These are phyloP conservation scores for Sungouiella thailandica DNA, from an alignment of 805 yeast species.

Conservation along the genomic window DNA sequence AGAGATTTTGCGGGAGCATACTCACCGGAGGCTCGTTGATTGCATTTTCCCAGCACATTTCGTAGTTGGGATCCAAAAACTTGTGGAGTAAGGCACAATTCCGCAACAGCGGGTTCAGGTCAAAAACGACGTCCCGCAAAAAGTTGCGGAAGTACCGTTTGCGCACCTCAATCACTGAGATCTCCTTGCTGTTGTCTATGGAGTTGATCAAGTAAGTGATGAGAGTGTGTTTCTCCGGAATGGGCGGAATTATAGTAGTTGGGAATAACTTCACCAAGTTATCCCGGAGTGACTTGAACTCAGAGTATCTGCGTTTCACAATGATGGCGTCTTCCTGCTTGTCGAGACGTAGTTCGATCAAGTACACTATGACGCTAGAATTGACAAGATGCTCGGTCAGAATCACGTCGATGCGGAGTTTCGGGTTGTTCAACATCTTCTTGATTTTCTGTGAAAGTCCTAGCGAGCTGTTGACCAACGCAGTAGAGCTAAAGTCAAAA, in stretches of 20 bases:
- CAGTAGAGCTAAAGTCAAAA: conserved; percentile 10
- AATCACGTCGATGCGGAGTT: conserved; percentile 25
- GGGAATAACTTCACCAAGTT: conserved; percentile 35
- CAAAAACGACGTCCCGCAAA: conserved; percentile 33
- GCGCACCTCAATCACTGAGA: conserved; percentile 42
- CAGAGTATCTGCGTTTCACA: conserved; percentile 40
- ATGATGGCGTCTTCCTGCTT: conserved; percentile 20
- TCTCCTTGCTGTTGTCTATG: conserved; percentile 32
- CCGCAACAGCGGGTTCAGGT: conserved; percentile 25
- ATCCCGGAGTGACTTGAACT: conserved; percentile 40
- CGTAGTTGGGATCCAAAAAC: conserved; percentile 48
- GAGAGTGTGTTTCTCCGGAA: conserved; percentile 45
- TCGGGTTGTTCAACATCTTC: conserved; percentile 23
- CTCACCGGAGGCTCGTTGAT: conserved; percentile 43
- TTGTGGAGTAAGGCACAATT: conserved; percentile 37
- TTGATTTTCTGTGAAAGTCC: conserved; percentile 20
- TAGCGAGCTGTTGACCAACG: conserved; percentile 14
- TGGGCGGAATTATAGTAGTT: conserved; percentile 37
- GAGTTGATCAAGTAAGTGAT: conserved; percentile 38
- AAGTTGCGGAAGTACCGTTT: conserved; percentile 42
- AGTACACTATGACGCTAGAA: conserved; percentile 34
- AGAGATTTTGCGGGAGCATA: conserved; percentile 42
- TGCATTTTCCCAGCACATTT: conserved; percentile 47
- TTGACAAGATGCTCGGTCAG: conserved; percentile 32
- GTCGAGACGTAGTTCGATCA: conserved; percentile 22